Conservation (phyloP, 441 rosid genomes). For the Isatis lusitanica region DNA sequence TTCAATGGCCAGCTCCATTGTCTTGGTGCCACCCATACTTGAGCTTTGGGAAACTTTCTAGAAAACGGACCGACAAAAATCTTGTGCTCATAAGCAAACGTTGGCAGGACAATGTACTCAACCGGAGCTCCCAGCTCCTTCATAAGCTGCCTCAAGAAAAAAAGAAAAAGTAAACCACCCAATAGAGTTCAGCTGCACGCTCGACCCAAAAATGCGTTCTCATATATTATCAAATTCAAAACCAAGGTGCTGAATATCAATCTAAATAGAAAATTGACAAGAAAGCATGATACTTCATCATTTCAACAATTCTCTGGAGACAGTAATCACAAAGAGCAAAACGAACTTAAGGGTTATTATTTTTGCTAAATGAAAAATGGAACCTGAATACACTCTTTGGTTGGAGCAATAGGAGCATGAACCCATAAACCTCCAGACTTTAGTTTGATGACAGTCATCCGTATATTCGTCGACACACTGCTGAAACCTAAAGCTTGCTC, state of each 20-base stretch:
- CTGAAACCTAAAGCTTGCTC: slow-evolving; percentile 98
- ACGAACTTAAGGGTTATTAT: neutral
- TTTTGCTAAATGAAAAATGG: neutral
- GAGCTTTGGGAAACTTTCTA: slow-evolving; percentile 87
- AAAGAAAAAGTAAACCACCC: neutral
- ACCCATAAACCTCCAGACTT: slow-evolving; percentile 98
- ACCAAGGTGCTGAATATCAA: neutral
- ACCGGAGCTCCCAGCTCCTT: slow-evolving; percentile 87
- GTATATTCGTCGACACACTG: slow-evolving; percentile 70
- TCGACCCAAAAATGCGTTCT: neutral
- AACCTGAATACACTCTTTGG: slow-evolving; percentile 91
- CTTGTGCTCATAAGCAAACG: slow-evolving; percentile 97
- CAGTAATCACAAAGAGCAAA: neutral
- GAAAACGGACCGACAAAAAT: slow-evolving; percentile 96
- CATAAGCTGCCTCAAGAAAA: slow-evolving; percentile 57
- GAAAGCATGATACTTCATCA: slow-evolving; percentile 15
- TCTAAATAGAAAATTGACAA: neutral
- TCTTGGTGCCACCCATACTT: slow-evolving; percentile 96
- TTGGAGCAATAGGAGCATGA: slow-evolving; percentile 99
- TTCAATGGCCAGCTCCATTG: slow-evolving; percentile 99
- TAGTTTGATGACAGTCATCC: slow-evolving; percentile 81
- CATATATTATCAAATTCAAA: neutral
- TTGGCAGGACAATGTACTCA: slow-evolving; percentile 81
- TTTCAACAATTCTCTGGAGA: neutral
- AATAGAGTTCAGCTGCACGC: slow-evolving; percentile 1